phyloP scores from a whole-genome alignment of 805 yeast species.

The Wickerhamomyces bisporus region DNA sequence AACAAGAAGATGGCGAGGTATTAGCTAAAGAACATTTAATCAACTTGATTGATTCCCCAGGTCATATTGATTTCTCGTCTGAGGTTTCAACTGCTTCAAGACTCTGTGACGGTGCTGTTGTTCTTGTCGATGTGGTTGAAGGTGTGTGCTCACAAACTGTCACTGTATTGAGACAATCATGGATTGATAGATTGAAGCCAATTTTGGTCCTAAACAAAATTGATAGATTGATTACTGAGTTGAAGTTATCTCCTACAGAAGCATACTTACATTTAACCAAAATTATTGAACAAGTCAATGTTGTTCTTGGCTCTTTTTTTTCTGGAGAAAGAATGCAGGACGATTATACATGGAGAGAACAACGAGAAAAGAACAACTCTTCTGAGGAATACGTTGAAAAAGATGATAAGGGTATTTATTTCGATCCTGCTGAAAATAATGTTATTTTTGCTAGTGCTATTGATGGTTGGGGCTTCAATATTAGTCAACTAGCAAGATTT shows the following conservation, averaged over 20 bases:
- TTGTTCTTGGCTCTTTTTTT: slow-evolving; percentile 87
- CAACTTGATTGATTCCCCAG: slow-evolving; percentile 95
- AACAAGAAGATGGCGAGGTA: slow-evolving; percentile 32
- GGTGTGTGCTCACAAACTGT: slow-evolving; percentile 98
- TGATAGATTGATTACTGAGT: slow-evolving; percentile 78
- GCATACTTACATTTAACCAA: slow-evolving; percentile 77
- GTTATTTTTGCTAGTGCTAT: slow-evolving; percentile 88
- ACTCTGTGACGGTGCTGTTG: slow-evolving; percentile 94
- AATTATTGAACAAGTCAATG: slow-evolving; percentile 88
- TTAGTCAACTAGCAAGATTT: slow-evolving; percentile 82
- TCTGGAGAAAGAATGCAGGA: slow-evolving; percentile 92
- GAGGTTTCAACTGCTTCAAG: slow-evolving; percentile 96
- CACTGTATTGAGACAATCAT: slow-evolving; percentile 89
- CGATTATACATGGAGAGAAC: slow-evolving; percentile 72
- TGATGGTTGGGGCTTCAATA: slow-evolving; percentile 97
- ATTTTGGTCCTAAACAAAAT: slow-evolving; percentile 85
- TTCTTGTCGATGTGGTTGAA: slow-evolving; percentile 93
- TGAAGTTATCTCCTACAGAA: slow-evolving; percentile 76
- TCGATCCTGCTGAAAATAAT: slow-evolving; percentile 81
- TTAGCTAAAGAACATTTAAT: slow-evolving; percentile 74
- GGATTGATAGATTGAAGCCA: slow-evolving; percentile 90
- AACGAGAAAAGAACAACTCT: slow-evolving; percentile 37
- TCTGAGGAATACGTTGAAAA: slow-evolving; percentile 60
- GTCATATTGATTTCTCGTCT: slow-evolving; percentile 96
- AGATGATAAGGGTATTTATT: slow-evolving; percentile 78